A percentile compares a stretch with the other conserved stretches of the same genome.
These are phyloP conservation scores for Ceratobasidium sp. DNA, from an alignment of 1,284 basidiomycete species.

Conservation along the genomic window DNA sequence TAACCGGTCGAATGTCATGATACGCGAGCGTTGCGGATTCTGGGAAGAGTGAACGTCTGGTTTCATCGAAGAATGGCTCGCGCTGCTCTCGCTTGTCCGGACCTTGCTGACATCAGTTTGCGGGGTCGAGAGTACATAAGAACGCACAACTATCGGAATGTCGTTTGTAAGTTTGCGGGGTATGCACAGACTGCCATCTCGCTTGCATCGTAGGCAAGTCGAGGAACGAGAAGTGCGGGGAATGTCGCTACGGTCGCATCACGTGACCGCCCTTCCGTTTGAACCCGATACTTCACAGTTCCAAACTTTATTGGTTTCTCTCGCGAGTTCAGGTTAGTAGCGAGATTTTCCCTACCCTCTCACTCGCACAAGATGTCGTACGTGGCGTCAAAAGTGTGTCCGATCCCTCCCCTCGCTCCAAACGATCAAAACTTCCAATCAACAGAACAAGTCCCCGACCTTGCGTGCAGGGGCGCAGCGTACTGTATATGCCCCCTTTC, in stretches of 20 bases:
- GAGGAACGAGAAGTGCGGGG: not conserved
- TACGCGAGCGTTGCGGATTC: not conserved
- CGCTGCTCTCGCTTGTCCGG: constrained; percentile 20
- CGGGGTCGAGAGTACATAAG: constrained; percentile 11
- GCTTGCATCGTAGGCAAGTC: not conserved
- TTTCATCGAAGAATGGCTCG: constrained; percentile 3
- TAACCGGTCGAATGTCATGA: not conserved
- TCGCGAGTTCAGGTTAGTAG: not conserved
- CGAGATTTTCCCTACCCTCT: not conserved
- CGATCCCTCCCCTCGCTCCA: constrained; percentile 10
- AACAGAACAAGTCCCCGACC: not conserved
- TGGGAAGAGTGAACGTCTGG: not conserved
- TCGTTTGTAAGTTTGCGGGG: constrained; percentile 15
- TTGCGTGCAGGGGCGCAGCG: not conserved
- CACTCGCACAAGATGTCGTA: not conserved
- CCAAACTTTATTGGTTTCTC: not conserved
- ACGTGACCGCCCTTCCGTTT: not conserved
- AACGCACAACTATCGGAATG: not conserved
- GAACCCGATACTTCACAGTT: not conserved
- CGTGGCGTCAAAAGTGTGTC: not conserved
- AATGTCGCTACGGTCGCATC: not conserved
- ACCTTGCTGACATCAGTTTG: constrained; percentile 14
- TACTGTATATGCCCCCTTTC: not conserved
- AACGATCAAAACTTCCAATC: not conserved
- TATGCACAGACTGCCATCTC: not conserved